Base-by-base conservation (phyloP, 441 rosid species). In the Euphorbia schlechtendalii region DNA sequence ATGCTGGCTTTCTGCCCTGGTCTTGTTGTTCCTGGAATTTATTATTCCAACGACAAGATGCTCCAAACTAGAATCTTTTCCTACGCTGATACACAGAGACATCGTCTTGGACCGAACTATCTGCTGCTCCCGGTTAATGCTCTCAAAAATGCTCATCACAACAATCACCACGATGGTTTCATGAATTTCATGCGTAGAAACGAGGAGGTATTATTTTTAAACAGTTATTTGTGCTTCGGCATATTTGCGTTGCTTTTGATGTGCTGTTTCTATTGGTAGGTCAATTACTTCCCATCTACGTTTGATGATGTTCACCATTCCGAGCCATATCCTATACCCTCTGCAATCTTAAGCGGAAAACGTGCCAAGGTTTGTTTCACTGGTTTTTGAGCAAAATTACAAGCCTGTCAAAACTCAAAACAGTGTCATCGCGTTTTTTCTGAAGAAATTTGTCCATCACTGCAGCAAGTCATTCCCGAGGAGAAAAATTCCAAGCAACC, bases 81-180 rank as follows among this genome's bases (percentile, higher is more conserved):
- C 8, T 94, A 94, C 64, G 25, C 89, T 57, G 99, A 94, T 72
- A 91, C 98, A 22, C 99, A 94, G 75, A 82, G 99, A 76, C 96
- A 94, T 78, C 96, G 99, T 57, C 96, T 94, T 17, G 98, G 98
- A 68, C 96, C 99, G 17, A 94, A 91, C 78, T 94, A 91, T 78
- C 79, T 85, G 67, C 87, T 78, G 46, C 90, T 91, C 34, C 99
- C 98, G 4, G 94, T 72, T 38, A 94, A 94, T 83, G 90, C 99
- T 57, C 96, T 98, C 36, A 94, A 94, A 71, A 86, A 86, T 66
- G 75, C 89, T 72, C 92, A 91, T 76, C 96, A 87, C 82, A 94
- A 94, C 83, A 89, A 89, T 67, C 99, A 94, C 74, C 83, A 89
- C 64, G 99, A 91, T 0, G 99, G 99, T 76, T 65, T n/a, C n/a